Evolutionary conservation across 2,329 filamentous ascomycete species (phyloP).

Genomic region (Dactylella cylindrospora): DNA sequence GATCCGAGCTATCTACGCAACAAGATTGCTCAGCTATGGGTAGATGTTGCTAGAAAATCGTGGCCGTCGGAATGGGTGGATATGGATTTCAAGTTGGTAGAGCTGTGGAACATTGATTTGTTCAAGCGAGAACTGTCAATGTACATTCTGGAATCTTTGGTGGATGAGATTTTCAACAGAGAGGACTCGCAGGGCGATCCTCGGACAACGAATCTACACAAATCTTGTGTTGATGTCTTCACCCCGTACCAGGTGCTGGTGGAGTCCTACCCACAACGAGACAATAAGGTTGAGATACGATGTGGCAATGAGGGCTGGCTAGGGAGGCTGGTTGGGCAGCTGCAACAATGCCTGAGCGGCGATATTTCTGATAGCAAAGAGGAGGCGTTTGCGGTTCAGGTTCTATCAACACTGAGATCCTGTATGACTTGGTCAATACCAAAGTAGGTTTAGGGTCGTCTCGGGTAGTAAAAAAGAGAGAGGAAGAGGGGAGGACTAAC

Average conservation of each 20-base stretch:
- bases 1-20: slow-evolving; percentile 85
- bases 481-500: not conserved
- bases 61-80: slow-evolving; percentile 94
- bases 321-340: slow-evolving; percentile 70
- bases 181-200: slow-evolving; percentile 85
- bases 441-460: slow-evolving; percentile 53
- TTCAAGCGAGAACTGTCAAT: slow-evolving; percentile 83
- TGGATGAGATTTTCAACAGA: slow-evolving; percentile 88
- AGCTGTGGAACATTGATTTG: slow-evolving; percentile 68
- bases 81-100: slow-evolving; percentile 82
- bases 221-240: slow-evolving; percentile 90
- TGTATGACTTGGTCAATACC: slow-evolving; percentile 85
- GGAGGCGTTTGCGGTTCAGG: slow-evolving; percentile 71
- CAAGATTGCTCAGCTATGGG: slow-evolving; percentile 93
- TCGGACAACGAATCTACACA: slow-evolving; percentile 79
- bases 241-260: slow-evolving; percentile 74
- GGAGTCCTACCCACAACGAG: slow-evolving; percentile 74
- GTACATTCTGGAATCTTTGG: slow-evolving; percentile 83
- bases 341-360: slow-evolving; percentile 70
- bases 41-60: slow-evolving; percentile 86
- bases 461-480: not conserved
- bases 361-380: slow-evolving; percentile 66
- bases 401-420: slow-evolving; percentile 73
- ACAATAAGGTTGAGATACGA: slow-evolving; percentile 68
- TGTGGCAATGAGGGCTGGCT: slow-evolving; percentile 86